Evolutionary conservation across 345 rosid species (phyloP).

Genomic region (Lepidium sativum): DNA sequence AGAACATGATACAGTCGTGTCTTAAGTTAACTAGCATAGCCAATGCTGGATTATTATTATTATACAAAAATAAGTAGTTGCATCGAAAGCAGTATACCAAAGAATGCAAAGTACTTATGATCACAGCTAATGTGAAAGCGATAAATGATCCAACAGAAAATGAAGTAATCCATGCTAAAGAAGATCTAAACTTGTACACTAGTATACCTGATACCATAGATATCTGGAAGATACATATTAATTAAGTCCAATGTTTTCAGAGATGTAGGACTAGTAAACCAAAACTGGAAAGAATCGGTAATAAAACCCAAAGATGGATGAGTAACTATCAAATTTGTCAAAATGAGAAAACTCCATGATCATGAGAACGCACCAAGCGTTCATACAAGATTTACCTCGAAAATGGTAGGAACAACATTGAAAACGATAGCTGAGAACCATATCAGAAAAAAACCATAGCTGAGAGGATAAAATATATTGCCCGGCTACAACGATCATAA

Average conservation of each 20-base stretch:
- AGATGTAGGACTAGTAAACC: constrained; percentile 16
- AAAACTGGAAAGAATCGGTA: not conserved
- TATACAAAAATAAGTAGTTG: not conserved
- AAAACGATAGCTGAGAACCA: constrained; percentile 91
- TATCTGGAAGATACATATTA: constrained; percentile 62
- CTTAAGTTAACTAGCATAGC: not conserved
- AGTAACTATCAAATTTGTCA: not conserved
- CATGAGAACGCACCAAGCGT: not conserved
- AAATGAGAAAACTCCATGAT: not conserved
- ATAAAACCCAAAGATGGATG: not conserved
- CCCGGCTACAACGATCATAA: constrained; percentile 97
- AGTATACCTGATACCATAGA: constrained; percentile 93
- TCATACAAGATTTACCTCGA: constrained; percentile 54
- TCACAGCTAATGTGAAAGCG: constrained; percentile 71
- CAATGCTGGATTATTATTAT: not conserved
- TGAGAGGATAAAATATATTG: constrained; percentile 85
- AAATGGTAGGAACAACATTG: constrained; percentile 85
- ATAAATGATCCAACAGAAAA: constrained; percentile 85
- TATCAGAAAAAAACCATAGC: too few species aligned
- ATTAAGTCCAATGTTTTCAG: constrained; percentile 23
- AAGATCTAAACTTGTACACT: constrained; percentile 90
- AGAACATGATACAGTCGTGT: not conserved
- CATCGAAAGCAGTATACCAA: not conserved
- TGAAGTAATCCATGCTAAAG: constrained; percentile 95
- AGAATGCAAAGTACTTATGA: constrained; percentile 55